A percentile compares a stretch with the other conserved stretches of the same genome.
phyloP scores from a whole-genome alignment of 768 basidiomycete species.

The Xerocomellus intermedius region DNA sequence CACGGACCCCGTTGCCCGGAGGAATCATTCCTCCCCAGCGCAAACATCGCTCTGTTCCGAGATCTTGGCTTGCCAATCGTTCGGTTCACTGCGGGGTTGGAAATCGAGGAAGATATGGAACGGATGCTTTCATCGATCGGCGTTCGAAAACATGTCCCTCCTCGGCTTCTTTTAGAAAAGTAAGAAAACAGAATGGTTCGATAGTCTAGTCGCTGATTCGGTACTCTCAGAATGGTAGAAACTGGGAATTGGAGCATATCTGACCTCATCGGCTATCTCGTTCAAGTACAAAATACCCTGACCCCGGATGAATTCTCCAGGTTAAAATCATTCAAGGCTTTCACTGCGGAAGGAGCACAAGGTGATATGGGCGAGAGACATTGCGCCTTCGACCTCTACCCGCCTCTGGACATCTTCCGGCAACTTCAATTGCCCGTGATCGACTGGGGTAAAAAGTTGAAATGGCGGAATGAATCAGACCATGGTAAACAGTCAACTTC shows the following conservation, averaged over 20 bases:
- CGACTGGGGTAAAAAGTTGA: conserved; percentile 76
- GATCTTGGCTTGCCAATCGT: not conserved
- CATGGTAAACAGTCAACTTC: not conserved
- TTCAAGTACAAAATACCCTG: not conserved
- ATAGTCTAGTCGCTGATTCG: not conserved
- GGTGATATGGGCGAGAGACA: too few species aligned
- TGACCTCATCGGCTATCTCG: conserved; percentile 6
- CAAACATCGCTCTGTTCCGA: not conserved
- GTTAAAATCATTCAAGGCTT: conserved; percentile 25
- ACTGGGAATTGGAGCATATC: conserved; percentile 2
- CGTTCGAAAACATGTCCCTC: not conserved
- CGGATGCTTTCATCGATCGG: not conserved
- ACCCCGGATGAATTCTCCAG: not conserved
- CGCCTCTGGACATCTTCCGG: conserved; percentile 68
- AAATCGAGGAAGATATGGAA: not conserved
- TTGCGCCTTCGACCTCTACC: conserved; percentile 74
- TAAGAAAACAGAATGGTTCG: not conserved
- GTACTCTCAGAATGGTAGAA: not conserved
- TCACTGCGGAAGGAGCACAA: conserved; percentile 48
- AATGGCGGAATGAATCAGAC: conserved; percentile 48
- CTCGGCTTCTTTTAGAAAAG: not conserved
- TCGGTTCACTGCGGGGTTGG: not conserved
- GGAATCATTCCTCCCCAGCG: conserved; percentile 34
- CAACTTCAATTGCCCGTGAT: conserved; percentile 72
- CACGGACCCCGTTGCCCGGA: not conserved